Evolutionary conservation across 441 rosid species (phyloP), one percentile per base, ranked within the genome.

Genomic region (Bruguiera hainesii): DNA sequence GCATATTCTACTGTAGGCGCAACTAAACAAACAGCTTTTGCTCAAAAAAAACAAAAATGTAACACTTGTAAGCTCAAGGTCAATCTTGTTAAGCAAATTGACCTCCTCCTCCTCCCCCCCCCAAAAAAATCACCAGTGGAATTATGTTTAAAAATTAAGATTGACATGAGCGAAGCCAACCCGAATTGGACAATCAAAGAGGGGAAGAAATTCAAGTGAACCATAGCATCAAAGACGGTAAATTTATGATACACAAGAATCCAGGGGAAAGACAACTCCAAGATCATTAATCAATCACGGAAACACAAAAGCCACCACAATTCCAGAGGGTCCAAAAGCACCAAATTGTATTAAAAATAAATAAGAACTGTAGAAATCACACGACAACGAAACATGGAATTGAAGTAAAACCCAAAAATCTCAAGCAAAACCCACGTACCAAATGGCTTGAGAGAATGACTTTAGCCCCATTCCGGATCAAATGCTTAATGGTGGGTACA

Each of bases 371-470:
- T 26, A 26, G 26, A 26, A 26, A 26, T 26, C 28, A 13, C 6
- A 42, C 19, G 39, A 18, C 26, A 62, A 28, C 6, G 6, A 23
- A 37, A 61, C 18, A 35, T 5, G 30, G 4, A 30, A 51, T 10
- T 61, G 49, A 33, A 60, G 63, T 30, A 30, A 18, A 71, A 73
- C 16, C 18, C 30, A 42, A 1, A 69, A 66, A 52, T 46, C 26
- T 18, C 18, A 3, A 35, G 42, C 15, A 52, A 20, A 70, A 13
- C 10, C 42, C 9, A 61, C 74, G 31, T 68, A 89, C 91, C 89
- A 86, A 69, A 73, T 89, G 95, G 71, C 89, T 89, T 37, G 91
- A 86, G 63, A 86, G 91, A 72, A 89, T 71, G 71, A 89, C 91
- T 85, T 81, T 89, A 61, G 95, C 95, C 7, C 95, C 95, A 48